Conservation (phyloP, 2,329 filamentous ascomycete species). For the Pseudopyrenochaeta lycopersici region DNA sequence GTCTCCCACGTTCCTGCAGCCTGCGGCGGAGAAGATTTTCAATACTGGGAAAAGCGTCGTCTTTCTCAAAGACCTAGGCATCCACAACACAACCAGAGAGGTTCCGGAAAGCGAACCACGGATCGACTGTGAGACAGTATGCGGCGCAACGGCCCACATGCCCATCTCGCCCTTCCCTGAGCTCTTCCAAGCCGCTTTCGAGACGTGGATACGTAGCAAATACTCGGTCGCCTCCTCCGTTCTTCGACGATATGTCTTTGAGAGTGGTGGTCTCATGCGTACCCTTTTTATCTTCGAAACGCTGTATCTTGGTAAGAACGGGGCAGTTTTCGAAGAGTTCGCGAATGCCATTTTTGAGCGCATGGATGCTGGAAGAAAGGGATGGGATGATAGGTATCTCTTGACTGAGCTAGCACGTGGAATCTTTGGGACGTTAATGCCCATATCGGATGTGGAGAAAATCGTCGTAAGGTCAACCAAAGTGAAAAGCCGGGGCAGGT, state of each 20-base stretch:
- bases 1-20: constrained; percentile 77
- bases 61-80: constrained; percentile 77
- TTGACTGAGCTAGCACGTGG: constrained; percentile 81
- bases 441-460: constrained; percentile 66
- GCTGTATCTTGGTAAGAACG: constrained; percentile 81
- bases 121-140: constrained; percentile 68
- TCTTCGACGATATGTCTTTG: constrained; percentile 72
- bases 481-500: constrained; percentile 61
- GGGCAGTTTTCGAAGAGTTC: constrained; percentile 71
- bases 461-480: constrained; percentile 66
- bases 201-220: constrained; percentile 78
- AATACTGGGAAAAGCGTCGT: constrained; percentile 88
- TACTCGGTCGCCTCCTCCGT: constrained; percentile 74
- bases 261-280: constrained; percentile 71
- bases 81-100: constrained; percentile 49
- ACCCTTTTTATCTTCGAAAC: constrained; percentile 73
- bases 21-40: constrained; percentile 77
- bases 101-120: constrained; percentile 29
- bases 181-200: constrained; percentile 75
- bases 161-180: constrained; percentile 75
- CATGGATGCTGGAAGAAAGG: constrained; percentile 67
- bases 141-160: constrained; percentile 52
- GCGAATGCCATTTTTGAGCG: constrained; percentile 76
- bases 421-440: constrained; percentile 65
- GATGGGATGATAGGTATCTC: constrained; percentile 83